Conservation (phyloP, 129 eudicot genomes). For the Calendula officinalis region DNA sequence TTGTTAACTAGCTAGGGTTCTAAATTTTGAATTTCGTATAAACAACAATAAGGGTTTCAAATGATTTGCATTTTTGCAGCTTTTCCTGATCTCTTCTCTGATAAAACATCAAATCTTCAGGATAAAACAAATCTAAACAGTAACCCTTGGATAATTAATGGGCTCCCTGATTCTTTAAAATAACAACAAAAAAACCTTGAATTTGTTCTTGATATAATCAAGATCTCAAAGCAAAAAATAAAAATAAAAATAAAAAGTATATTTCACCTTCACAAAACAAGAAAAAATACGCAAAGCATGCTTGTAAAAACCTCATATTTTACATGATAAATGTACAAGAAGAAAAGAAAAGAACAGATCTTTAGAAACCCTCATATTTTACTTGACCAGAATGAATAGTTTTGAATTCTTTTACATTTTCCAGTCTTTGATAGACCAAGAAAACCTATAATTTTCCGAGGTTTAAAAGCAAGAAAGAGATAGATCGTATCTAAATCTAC, state of each 20-base stretch:
- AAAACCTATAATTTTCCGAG: too few relatives aligned
- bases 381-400: conserved; percentile 1
- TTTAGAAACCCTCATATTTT: background rate
- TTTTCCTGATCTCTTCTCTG: conserved; percentile 25
- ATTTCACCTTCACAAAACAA: background rate
- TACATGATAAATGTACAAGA: too few relatives aligned
- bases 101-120: conserved; percentile 26
- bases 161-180: background rate
- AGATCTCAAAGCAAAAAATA: conserved; percentile 9
- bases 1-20: conserved; percentile 21
- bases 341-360: conserved; percentile 17
- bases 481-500: conserved; percentile 29
- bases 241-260: background rate
- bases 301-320: too few relatives aligned
- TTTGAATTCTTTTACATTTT: background rate
- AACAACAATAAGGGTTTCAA: conserved; percentile 29
- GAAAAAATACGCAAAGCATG: background rate
- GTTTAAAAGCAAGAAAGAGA: conserved; percentile 2
- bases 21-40: conserved; percentile 1
- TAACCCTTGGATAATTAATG: background rate
- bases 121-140: conserved; percentile 25
- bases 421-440: background rate
- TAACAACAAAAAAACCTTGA: conserved; percentile 1
- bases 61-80: conserved; percentile 31
- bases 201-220: conserved; percentile 4